Percentiles rank a stretch among this genome's conserved stretches.
These are phyloP conservation scores for Serpula lacrymans DNA, from an alignment of 768 basidiomycete species.

Conservation along the genomic window DNA sequence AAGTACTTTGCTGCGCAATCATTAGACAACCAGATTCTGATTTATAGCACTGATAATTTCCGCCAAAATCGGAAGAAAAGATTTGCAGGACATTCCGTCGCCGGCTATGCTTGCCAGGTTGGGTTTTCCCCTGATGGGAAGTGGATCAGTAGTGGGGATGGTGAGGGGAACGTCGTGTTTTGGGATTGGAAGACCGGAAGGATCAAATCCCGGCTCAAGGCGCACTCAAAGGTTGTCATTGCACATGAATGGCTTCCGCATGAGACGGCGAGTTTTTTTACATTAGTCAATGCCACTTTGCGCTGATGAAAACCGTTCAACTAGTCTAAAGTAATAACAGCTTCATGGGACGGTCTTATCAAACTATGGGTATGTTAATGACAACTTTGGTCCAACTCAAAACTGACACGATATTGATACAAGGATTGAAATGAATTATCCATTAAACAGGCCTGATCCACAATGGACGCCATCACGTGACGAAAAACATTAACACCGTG, in stretches of 20 bases:
- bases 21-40: constrained; percentile 95
- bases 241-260: constrained; percentile 98
- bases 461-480: too few relatives aligned
- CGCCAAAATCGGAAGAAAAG: constrained; percentile 98
- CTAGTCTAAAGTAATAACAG: constrained; percentile 95
- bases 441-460: too few relatives aligned
- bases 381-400: too few relatives aligned
- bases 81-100: constrained; percentile 94
- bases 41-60: constrained; percentile 98
- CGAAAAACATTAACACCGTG: too few relatives aligned
- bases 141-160: constrained; percentile 97
- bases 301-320: constrained; percentile 12
- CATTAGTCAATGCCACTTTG: not conserved
- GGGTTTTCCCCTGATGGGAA: constrained; percentile 98
- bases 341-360: constrained; percentile 96
- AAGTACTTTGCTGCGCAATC: constrained; percentile 98
- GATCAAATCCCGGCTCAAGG: constrained; percentile 85
- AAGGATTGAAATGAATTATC: not conserved
- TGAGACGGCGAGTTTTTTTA: constrained; percentile 70
- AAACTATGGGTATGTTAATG: constrained; percentile 84
- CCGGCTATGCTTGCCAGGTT: constrained; percentile 95
- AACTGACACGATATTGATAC: not conserved
- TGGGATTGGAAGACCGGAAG: constrained; percentile 99
- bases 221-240: constrained; percentile 96
- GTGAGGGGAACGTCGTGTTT: constrained; percentile 91